Evolutionary conservation across 768 basidiomycete genomes (phyloP).

Genomic region (Rickenella mellea): DNA sequence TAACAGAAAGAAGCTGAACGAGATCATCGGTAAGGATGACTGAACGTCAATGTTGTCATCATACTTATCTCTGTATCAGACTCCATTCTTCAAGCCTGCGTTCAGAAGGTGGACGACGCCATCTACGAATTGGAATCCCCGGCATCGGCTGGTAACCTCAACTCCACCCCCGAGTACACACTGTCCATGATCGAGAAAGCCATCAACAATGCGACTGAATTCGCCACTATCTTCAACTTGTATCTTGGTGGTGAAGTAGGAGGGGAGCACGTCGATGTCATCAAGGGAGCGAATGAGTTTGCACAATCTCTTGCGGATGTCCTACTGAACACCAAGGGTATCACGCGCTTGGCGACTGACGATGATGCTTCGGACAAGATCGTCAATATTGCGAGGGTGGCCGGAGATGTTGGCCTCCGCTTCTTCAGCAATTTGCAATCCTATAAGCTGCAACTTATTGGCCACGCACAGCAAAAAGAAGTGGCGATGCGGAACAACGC

Average conservation of each 20-base stretch:
- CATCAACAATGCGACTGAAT: slow-evolving; percentile 88
- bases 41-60: background rate
- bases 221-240: slow-evolving; percentile 89
- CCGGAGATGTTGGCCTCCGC: slow-evolving; percentile 82
- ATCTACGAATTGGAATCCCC: slow-evolving; percentile 98
- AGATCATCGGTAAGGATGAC: slow-evolving; percentile 73
- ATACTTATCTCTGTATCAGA: slow-evolving; percentile 38
- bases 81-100: slow-evolving; percentile 92
- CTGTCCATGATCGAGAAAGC: slow-evolving; percentile 98
- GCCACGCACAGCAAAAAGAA: slow-evolving; percentile 58
- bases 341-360: slow-evolving; percentile 84
- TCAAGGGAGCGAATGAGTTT: slow-evolving; percentile 94
- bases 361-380: slow-evolving; percentile 92
- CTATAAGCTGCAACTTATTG: slow-evolving; percentile 81
- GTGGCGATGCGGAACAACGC: slow-evolving; percentile 85
- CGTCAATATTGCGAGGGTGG: slow-evolving; percentile 68
- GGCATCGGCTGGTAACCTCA: slow-evolving; percentile 86
- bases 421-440: slow-evolving; percentile 96
- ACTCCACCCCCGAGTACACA: slow-evolving; percentile 97
- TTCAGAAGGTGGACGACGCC: slow-evolving; percentile 93
- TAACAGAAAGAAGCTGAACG: slow-evolving; percentile 94
- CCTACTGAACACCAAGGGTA: slow-evolving; percentile 87
- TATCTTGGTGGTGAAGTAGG: slow-evolving; percentile 81
- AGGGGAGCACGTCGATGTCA: slow-evolving; percentile 94
- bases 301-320: slow-evolving; percentile 92